Base-by-base conservation (phyloP, 2,329 filamentous ascomycete genomes). In the Neodidymelliopsis sp. region DNA sequence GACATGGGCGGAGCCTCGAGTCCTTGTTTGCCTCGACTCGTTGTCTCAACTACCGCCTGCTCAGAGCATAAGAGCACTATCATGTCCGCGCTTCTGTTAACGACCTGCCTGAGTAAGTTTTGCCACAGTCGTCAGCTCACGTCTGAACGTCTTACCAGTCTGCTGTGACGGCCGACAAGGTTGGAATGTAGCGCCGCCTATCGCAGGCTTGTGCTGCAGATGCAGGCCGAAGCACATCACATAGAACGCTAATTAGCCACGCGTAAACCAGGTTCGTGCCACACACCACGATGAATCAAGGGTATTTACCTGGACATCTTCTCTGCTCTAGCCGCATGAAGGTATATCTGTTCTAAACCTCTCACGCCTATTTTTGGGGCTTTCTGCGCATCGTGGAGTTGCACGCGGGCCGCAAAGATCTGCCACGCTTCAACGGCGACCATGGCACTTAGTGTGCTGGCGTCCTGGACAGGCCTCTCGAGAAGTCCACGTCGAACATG, bases 281-380 rank as follows among this genome's bases (percentile, higher is more conserved):
- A 38, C 55, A 31, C 37, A 56, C 48, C 31, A 43, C 41, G 40
- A 29, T 30, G 12, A 28, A 40, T 36, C 19, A 6, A 36, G 47
- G 39, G 23, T 33, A 54, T 56, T 57, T 53, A 49, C 59, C 59
- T 63, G 49, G 36, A 49, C 53, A 37, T 36, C 16, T 11, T 40
- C 33, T 29, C 18, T 35, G 5, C 24, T 33, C 56, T 58, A 62
- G 46, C 62, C 41, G 18, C 7, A 42, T 54, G 18, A 25, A 45
- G 64, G 9, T 42, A 54, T 36, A 57, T 62, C 44, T 41, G 63
- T 65, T 65, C 65, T 35, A 19, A 44, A 24, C 27, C 44, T 53
- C 42, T 48, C 49, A 60, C 44, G 54, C 40, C 65, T 70, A 69
- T 66, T 66, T 63, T 67, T 65, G 59, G 64, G 54, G 49, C 47